A percentile compares a stretch with the other conserved stretches of the same genome.
Conservation (phyloP, 2,329 filamentous ascomycete species). For the Annulohypoxylon truncatum region DNA sequence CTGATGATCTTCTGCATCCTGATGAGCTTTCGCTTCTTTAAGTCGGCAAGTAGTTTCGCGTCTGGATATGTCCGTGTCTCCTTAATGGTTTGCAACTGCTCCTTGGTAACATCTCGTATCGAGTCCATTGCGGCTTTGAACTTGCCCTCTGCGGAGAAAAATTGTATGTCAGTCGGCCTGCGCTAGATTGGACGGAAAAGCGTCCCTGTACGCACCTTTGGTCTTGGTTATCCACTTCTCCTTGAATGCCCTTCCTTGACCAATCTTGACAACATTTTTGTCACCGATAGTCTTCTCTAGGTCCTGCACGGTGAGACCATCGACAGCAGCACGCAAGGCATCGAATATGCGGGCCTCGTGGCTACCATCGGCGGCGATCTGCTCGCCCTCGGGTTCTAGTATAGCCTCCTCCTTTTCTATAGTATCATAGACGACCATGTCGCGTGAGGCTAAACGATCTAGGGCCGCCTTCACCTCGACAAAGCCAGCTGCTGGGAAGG, state of each 20-base stretch:
- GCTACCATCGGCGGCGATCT: conserved; percentile 79
- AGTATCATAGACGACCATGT: conserved; percentile 88
- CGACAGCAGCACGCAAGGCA: conserved; percentile 75
- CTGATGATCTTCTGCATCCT: conserved; percentile 84
- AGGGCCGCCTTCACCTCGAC: conserved; percentile 84
- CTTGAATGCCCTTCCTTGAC: conserved; percentile 95
- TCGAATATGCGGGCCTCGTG: conserved; percentile 87
- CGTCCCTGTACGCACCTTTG: conserved; percentile 25
- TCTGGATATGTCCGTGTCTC: conserved; percentile 76
- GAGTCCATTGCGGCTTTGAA: conserved; percentile 63
- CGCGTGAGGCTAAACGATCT: conserved; percentile 84
- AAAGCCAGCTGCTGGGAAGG: conserved; percentile 75
- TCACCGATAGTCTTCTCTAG: conserved; percentile 76
- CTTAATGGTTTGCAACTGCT: conserved; percentile 79
- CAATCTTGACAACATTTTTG: conserved; percentile 80
- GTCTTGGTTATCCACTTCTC: conserved; percentile 77
- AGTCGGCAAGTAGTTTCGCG: conserved; percentile 79
- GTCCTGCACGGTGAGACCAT: conserved; percentile 84
- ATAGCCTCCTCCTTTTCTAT: conserved; percentile 81
- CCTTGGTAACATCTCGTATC: conserved; percentile 82
- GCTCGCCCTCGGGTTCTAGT: conserved; percentile 79
- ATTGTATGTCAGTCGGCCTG: conserved; percentile 52
- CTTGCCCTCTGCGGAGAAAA: conserved; percentile 52
- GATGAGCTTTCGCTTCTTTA: conserved; percentile 93
- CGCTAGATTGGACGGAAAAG: not conserved